Percentiles rank a stretch among this genome's conserved stretches.
These are phyloP conservation scores for Glycyrrhiza uralensis DNA, from an alignment of 306 rosid species.

Conservation along the genomic window DNA sequence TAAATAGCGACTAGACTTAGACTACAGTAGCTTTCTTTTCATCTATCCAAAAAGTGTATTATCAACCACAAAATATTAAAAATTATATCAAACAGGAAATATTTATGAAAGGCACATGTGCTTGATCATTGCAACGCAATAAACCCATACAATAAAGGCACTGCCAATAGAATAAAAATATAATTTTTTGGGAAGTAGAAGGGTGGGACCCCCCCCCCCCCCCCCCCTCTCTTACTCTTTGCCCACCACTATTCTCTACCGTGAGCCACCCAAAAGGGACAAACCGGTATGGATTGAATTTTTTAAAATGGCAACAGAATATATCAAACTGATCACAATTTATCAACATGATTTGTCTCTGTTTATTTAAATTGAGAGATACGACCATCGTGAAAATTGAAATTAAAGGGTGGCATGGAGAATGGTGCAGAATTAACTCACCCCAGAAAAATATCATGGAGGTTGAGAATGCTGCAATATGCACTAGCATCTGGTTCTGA, in stretches of 20 bases:
- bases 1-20: background rate
- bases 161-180: too few relatives aligned
- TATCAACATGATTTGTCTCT: background rate
- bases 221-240: too few relatives aligned
- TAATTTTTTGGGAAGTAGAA: too few relatives aligned
- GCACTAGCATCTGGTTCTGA: background rate
- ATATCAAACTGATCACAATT: background rate
- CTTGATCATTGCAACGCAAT: too few relatives aligned
- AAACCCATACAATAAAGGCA: too few relatives aligned
- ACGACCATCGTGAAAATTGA: background rate
- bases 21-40: too few relatives aligned
- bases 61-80: too few relatives aligned
- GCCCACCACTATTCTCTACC: background rate
- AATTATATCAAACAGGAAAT: background rate
- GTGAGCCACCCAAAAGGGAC: background rate
- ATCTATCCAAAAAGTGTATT: too few relatives aligned
- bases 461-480: background rate
- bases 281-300: background rate
- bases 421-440: background rate
- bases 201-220: too few relatives aligned
- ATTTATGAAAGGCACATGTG: too few relatives aligned
- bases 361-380: background rate
- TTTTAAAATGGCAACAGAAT: background rate
- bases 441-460: background rate
- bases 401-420: background rate